Conservation (phyloP, 1,139 yeast species). For the Yamadazyma spencermartinsiae region DNA sequence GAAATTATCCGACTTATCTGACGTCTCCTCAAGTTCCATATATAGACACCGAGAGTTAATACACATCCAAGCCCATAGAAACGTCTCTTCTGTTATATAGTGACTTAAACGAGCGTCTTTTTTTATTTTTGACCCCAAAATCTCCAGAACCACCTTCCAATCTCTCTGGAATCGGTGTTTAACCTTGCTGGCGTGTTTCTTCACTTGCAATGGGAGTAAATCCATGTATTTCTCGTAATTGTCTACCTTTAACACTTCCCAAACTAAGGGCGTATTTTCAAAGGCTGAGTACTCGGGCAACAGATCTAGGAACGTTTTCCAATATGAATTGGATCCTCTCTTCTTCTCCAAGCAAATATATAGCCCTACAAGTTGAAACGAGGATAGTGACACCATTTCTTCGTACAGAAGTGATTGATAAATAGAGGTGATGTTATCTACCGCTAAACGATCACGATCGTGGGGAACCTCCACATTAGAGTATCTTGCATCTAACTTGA, state of each 20-base stretch:
- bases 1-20: conserved; percentile 59
- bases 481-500: conserved; percentile 22
- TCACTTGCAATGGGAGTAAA: conserved; percentile 41
- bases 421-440: conserved; percentile 26
- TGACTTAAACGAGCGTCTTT: conserved; percentile 6
- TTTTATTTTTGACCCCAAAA: background rate
- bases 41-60: conserved; percentile 91
- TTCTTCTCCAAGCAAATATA: conserved; percentile 49
- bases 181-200: conserved; percentile 37
- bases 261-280: conserved; percentile 48
- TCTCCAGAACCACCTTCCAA: conserved; percentile 23
- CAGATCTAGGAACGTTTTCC: conserved; percentile 64
- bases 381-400: conserved; percentile 35
- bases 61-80: conserved; percentile 77
- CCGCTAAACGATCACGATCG: conserved; percentile 14
- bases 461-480: conserved; percentile 19
- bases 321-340: conserved; percentile 48
- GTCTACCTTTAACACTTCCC: conserved; percentile 39
- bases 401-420: conserved; percentile 31
- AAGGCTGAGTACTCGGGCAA: conserved; percentile 56
- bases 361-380: conserved; percentile 50
- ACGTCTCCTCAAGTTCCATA: conserved; percentile 61
- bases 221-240: conserved; percentile 26
- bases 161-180: conserved; percentile 39
- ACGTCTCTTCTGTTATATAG: conserved; percentile 23